Conservation (phyloP, 2,329 filamentous ascomycete genomes). For the Pestalotiopsis sp. region DNA sequence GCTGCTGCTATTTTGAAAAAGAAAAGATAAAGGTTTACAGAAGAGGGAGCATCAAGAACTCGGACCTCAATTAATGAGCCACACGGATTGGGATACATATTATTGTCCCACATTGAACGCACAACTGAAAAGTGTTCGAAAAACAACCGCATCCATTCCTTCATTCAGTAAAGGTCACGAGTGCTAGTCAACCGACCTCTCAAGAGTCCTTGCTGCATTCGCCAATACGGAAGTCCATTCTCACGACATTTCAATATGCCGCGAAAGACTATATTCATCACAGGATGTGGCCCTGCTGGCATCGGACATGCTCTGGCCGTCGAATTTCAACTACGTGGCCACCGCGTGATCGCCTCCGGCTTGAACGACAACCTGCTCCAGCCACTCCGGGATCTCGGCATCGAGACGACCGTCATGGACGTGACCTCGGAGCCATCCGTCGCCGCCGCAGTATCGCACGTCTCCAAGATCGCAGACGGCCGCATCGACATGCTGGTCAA, state of each 20-base stretch:
- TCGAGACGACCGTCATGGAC: slow-evolving; percentile 12
- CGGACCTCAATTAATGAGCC: too few relatives aligned
- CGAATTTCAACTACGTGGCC: slow-evolving; percentile 31
- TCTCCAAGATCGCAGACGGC: background rate
- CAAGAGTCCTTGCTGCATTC: too few relatives aligned
- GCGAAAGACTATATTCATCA: slow-evolving; percentile 11
- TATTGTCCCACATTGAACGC: too few relatives aligned
- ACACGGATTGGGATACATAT: too few relatives aligned
- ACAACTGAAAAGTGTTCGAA: too few relatives aligned
- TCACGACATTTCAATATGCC: background rate
- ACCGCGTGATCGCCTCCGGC: slow-evolving; percentile 32
- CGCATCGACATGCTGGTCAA: slow-evolving; percentile 15
- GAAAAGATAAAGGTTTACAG: too few relatives aligned
- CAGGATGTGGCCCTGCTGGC: slow-evolving; percentile 4
- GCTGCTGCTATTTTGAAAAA: too few relatives aligned
- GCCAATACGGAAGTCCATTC: background rate
- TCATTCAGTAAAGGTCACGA: too few relatives aligned
- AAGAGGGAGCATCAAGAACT: too few relatives aligned
- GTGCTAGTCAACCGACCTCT: too few relatives aligned
- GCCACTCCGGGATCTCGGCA: slow-evolving; percentile 15
- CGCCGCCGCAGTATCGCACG: background rate
- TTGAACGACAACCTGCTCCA: slow-evolving; percentile 22
- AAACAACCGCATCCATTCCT: too few relatives aligned
- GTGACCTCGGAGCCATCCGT: slow-evolving; percentile 11
- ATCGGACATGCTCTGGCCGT: slow-evolving; percentile 1